These are phyloP conservation scores for Cymbopogon flexuosus DNA, from an alignment of 202 grass and related monocot genomes.

Conservation along the genomic window DNA sequence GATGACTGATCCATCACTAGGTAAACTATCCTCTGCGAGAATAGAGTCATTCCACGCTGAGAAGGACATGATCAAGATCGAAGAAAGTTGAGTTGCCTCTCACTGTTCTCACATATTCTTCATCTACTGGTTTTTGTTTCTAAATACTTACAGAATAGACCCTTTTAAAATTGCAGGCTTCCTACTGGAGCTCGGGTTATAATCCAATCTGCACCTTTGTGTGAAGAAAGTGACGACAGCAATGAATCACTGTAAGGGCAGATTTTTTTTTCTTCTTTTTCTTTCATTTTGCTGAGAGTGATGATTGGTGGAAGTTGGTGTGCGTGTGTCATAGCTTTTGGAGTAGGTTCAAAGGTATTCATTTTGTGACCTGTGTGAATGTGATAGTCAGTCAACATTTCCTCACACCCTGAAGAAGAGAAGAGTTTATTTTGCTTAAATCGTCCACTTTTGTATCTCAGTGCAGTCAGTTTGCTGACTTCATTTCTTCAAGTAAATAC, in stretches of 20 bases:
- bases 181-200: constrained; percentile 93
- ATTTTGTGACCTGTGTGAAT: too few relatives aligned
- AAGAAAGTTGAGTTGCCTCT: too few relatives aligned
- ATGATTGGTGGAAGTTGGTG: constrained; percentile 33
- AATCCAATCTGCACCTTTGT: constrained; percentile 71
- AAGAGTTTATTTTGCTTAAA: too few relatives aligned
- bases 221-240: constrained; percentile 70
- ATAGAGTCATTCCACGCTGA: constrained; percentile 55
- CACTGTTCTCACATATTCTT: too few relatives aligned
- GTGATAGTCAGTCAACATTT: too few relatives aligned
- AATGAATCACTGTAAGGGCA: constrained; percentile 61
- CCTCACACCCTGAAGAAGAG: too few relatives aligned
- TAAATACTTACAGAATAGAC: constrained; percentile 30
- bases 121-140: not conserved
- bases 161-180: constrained; percentile 59
- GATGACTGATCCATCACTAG: constrained; percentile 54
- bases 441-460: too few relatives aligned
- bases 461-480: too few relatives aligned
- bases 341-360: constrained; percentile 37
- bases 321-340: constrained; percentile 33
- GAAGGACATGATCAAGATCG: too few relatives aligned
- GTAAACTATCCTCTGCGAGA: constrained; percentile 62
- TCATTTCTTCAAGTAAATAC: too few relatives aligned
- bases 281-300: constrained; percentile 15
- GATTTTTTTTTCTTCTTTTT: constrained; percentile 20